Evolutionary conservation across 2,329 filamentous ascomycete genomes (phyloP).

Genomic region (Coniochaeta prunicola): DNA sequence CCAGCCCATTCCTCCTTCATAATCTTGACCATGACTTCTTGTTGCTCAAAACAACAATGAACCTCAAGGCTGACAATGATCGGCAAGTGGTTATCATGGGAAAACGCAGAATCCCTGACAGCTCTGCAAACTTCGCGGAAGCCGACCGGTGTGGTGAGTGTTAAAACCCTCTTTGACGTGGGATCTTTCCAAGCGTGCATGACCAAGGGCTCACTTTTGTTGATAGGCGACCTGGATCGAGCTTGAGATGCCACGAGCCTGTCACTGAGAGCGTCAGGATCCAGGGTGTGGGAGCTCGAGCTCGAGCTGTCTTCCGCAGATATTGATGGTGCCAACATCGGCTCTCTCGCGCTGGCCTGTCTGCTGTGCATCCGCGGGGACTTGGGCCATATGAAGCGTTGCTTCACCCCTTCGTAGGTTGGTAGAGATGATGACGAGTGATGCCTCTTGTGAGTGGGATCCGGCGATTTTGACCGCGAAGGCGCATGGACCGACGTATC

Average conservation of each 20-base stretch:
- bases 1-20: conserved; percentile 85
- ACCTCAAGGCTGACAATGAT: conserved; percentile 91
- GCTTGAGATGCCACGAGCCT: conserved; percentile 12
- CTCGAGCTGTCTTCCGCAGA: not conserved
- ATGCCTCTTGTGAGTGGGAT: conserved; percentile 36
- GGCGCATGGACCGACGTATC: conserved; percentile 30
- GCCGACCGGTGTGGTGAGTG: conserved; percentile 74
- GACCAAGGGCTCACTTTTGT: conserved; percentile 64
- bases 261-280: conserved; percentile 27
- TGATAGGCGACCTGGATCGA: conserved; percentile 11
- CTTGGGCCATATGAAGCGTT: not conserved
- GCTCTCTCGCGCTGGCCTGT: not conserved
- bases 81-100: conserved; percentile 61
- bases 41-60: conserved; percentile 74
- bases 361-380: not conserved
- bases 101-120: conserved; percentile 72
- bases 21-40: conserved; percentile 87
- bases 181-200: conserved; percentile 55
- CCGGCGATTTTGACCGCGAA: conserved; percentile 29
- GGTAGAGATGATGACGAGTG: conserved; percentile 31
- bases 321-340: not conserved
- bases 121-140: conserved; percentile 82
- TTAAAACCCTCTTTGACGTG: conserved; percentile 24
- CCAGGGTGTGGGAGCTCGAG: conserved; percentile 16
- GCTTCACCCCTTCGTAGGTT: conserved; percentile 13